These are phyloP conservation scores for Lophium mytilinum DNA, from an alignment of 495 filamentous ascomycete genomes.

Conservation along the genomic window DNA sequence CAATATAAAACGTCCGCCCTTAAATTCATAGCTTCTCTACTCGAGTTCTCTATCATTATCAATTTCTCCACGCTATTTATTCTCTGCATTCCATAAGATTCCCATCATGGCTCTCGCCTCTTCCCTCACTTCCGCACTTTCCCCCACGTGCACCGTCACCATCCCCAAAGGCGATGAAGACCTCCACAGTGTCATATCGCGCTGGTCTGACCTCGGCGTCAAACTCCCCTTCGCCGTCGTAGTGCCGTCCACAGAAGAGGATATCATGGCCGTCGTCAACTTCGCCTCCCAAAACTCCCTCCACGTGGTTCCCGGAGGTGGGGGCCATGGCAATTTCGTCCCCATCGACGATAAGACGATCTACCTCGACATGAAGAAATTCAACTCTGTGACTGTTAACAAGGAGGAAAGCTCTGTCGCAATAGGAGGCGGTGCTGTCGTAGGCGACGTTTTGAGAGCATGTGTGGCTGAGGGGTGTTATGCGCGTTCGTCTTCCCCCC, in stretches of 20 bases:
- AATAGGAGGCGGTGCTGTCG: conserved; percentile 3
- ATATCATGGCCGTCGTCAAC: conserved; percentile 5
- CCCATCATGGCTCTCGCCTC: too few species aligned
- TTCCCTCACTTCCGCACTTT: not conserved
- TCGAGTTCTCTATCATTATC: too few species aligned
- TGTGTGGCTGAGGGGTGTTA: conserved; percentile 5
- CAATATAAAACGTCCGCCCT: too few species aligned
- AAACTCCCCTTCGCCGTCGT: conserved; percentile 2
- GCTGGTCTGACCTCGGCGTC: conserved; percentile 9
- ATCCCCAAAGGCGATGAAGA: not conserved
- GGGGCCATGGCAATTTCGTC: conserved; percentile 9
- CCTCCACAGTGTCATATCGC: not conserved
- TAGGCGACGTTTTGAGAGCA: conserved; percentile 1
- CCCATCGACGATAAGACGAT: conserved; percentile 8
- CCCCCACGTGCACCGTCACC: conserved; percentile 1
- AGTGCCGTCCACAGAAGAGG: conserved; percentile 1
- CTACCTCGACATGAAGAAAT: conserved; percentile 8
- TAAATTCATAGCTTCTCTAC: too few species aligned
- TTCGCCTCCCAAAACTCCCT: not conserved
- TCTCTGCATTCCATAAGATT: too few species aligned
- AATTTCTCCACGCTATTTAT: too few species aligned
- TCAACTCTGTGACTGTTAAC: conserved; percentile 4
- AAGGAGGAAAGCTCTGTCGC: conserved; percentile 1
- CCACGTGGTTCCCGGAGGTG: conserved; percentile 6
- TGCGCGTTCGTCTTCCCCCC: not conserved